Base-by-base conservation (phyloP, 306 rosid genomes). In the Mucuna pruriens region DNA sequence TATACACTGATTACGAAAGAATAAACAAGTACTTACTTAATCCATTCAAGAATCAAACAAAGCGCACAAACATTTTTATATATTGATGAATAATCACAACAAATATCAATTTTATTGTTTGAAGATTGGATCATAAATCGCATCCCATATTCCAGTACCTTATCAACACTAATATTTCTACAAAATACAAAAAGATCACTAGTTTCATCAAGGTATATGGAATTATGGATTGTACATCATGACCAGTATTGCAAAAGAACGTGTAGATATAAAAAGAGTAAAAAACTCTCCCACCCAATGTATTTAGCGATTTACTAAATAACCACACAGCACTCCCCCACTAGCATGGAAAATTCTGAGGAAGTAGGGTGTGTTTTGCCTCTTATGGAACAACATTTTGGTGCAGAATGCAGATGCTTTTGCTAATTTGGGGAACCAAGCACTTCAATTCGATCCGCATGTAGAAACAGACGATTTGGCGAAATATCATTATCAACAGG, bases 41-140 rank as follows among this genome's bases (percentile, higher is more conserved):
- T 72, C 62, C 83, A 77, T 51, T 71, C 45, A 78, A 83, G 23
- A 16, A 71, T 51, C 63, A 72, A 49, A 60, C 19, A 63, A 61
- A 49, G 79, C 74, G n/a, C n/a, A n/a, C n/a, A n/a, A n/a, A n/a
- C n/a, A n/a, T n/a, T n/a, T n/a, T n/a, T n/a, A n/a, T n/a, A n/a
- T n/a, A n/a, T n/a, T n/a, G n/a, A n/a, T n/a, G n/a, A n/a, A n/a
- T n/a, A n/a, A n/a, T n/a, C n/a, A n/a, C n/a, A n/a, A n/a, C 26
- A 34, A 36, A 33, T 9, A 9, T 64, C 23, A 33, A 13, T 33
- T 16, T 33, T 33, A 31, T 26, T 16, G 31, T 19, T 51, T 51
- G 36, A 51, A 73, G 48, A 60, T 57, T 36, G 54, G 40, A 55
- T 54, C 36, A 42, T 31, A 44, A 36, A 57, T 79, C 71, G 20